Conservation (phyloP, 495 filamentous ascomycete genomes). For the Lasiosphaeris hirsuta region DNA sequence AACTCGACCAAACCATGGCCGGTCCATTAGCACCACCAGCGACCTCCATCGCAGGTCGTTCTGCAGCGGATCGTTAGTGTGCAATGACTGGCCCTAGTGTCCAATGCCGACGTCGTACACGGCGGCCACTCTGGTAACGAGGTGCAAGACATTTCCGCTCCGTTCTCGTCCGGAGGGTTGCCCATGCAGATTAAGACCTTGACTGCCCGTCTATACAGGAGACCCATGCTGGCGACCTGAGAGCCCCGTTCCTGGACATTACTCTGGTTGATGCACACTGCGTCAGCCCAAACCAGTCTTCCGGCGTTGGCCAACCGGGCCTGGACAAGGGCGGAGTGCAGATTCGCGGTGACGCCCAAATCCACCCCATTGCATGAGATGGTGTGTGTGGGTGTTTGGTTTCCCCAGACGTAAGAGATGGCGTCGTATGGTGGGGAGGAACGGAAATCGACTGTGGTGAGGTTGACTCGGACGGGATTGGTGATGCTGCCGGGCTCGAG, state of each 20-base stretch:
- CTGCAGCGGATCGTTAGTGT: neutral
- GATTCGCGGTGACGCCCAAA: neutral
- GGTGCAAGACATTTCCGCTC: neutral
- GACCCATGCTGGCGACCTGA: conserved; percentile 2
- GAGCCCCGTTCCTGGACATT: neutral
- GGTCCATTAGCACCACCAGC: neutral
- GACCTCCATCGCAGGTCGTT: neutral
- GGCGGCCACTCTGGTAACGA: neutral
- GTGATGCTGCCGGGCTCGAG: too few relatives aligned
- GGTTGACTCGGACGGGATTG: too few relatives aligned
- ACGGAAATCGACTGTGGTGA: neutral
- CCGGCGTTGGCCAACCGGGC: neutral
- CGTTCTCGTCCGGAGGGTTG: neutral
- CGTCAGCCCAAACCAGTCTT: neutral
- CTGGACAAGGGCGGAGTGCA: neutral
- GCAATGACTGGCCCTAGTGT: neutral
- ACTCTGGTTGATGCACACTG: conserved; percentile 4
- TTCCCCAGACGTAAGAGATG: conserved; percentile 9
- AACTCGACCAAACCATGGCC: neutral
- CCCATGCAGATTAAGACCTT: conserved; percentile 1
- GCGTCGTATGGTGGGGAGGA: neutral
- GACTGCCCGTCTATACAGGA: neutral
- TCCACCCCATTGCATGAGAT: neutral
- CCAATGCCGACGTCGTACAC: neutral
- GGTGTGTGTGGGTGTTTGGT: neutral